These are phyloP conservation scores for Ramalina peruviana DNA, from an alignment of 495 filamentous ascomycete species.

Conservation along the genomic window DNA sequence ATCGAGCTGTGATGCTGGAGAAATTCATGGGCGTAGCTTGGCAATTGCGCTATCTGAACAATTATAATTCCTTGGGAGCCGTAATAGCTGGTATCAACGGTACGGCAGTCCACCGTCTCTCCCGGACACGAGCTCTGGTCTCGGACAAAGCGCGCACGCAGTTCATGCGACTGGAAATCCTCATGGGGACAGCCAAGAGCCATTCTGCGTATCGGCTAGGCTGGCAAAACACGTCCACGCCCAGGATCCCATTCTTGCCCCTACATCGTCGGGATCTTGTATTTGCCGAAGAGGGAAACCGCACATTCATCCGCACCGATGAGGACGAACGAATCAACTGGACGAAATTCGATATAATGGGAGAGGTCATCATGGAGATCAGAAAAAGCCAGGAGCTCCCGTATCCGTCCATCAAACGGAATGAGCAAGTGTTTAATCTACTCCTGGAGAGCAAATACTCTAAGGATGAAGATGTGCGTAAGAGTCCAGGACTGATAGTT, in stretches of 20 bases:
- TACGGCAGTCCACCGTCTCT: slow-evolving; percentile 72
- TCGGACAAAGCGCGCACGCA: slow-evolving; percentile 53
- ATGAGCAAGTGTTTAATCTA: slow-evolving; percentile 52
- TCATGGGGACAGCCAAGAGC: slow-evolving; percentile 85
- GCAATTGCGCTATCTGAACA: slow-evolving; percentile 81
- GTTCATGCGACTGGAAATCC: slow-evolving; percentile 75
- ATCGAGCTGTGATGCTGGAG: slow-evolving; percentile 76
- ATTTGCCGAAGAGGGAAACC: slow-evolving; percentile 81
- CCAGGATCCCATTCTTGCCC: slow-evolving; percentile 90
- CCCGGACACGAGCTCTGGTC: slow-evolving; percentile 68
- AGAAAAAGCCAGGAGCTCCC: slow-evolving; percentile 80
- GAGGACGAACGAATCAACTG: slow-evolving; percentile 76
- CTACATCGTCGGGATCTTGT: slow-evolving; percentile 80
- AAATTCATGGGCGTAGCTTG: slow-evolving; percentile 81
- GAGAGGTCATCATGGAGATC: slow-evolving; percentile 77
- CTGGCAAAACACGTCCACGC: slow-evolving; percentile 84
- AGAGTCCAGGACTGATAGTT: background rate
- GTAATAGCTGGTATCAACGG: slow-evolving; percentile 87
- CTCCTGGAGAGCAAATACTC: slow-evolving; percentile 53
- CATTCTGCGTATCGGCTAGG: slow-evolving; percentile 90
- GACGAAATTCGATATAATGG: slow-evolving; percentile 96
- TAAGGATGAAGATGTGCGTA: slow-evolving; percentile 36
- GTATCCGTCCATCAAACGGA: slow-evolving; percentile 54
- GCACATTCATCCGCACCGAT: slow-evolving; percentile 63
- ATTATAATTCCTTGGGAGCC: slow-evolving; percentile 90